Conservation (phyloP, 1,139 yeast genomes). For the Arxiozyma heterogenica region DNA sequence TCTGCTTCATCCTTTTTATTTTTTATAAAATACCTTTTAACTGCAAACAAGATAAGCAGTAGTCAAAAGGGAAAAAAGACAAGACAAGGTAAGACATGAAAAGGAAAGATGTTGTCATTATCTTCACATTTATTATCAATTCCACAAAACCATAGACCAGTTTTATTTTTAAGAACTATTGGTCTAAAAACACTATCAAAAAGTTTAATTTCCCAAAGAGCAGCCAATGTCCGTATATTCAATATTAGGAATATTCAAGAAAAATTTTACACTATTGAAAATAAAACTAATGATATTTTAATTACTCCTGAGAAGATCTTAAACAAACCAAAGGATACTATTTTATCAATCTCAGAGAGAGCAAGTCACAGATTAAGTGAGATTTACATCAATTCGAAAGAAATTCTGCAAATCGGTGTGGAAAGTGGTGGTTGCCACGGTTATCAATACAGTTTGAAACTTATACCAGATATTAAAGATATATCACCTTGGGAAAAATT, state of each 20-base stretch:
- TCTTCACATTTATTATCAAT: neutral
- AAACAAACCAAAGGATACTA: constrained; percentile 21
- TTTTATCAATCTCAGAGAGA: constrained; percentile 36
- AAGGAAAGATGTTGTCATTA: neutral
- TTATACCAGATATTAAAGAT: constrained; percentile 38
- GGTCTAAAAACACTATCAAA: neutral
- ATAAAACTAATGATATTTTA: constrained; percentile 9
- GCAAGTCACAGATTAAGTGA: constrained; percentile 47
- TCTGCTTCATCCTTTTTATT: neutral
- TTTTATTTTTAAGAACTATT: neutral
- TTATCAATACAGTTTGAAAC: constrained; percentile 73
- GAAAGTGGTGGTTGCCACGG: constrained; percentile 99
- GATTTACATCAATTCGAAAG: constrained; percentile 42
- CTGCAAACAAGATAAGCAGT: neutral
- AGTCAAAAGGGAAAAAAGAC: no score
- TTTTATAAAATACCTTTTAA: neutral
- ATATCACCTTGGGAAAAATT: neutral
- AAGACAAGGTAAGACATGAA: no score
- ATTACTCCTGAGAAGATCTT: constrained; percentile 17
- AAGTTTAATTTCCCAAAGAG: neutral
- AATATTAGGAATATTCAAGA: neutral
- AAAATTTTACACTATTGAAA: neutral
- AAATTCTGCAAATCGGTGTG: constrained; percentile 68
- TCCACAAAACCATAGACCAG: neutral
- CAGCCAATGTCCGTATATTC: neutral